Conservation (phyloP, 2,329 filamentous ascomycete species). For the Ophiocordyceps camponoti-saundersi region DNA sequence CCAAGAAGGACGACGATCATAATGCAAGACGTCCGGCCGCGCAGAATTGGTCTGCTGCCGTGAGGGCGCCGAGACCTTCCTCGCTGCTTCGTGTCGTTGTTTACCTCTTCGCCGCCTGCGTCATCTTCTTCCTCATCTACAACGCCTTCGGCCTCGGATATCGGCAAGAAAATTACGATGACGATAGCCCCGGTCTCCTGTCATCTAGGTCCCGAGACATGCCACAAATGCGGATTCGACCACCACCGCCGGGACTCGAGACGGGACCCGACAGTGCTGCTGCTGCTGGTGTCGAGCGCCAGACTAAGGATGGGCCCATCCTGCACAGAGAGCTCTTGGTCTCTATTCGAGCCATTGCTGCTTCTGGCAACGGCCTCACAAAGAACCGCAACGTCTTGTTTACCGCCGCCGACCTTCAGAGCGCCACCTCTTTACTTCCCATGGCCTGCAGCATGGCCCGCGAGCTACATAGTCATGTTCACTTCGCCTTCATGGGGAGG, state of each 20-base stretch:
- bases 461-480: conserved; percentile 54
- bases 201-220: not conserved
- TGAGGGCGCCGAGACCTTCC: conserved; percentile 31
- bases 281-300: not conserved
- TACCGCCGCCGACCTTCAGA: conserved; percentile 56
- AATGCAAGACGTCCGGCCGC: conserved; percentile 1
- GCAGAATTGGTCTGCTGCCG: conserved; percentile 20
- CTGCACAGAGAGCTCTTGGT: conserved; percentile 47
- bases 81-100: conserved; percentile 33
- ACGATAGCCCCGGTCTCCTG: not conserved
- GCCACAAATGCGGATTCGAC: not conserved
- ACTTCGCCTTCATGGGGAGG: conserved; percentile 64
- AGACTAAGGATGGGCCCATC: conserved; percentile 39
- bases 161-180: not conserved
- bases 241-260: not conserved
- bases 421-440: conserved; percentile 55
- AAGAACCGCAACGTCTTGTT: conserved; percentile 63
- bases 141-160: conserved; percentile 10
- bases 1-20: conserved; percentile 44
- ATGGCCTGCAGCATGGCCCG: conserved; percentile 75
- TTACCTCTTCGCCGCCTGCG: conserved; percentile 25
- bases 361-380: conserved; percentile 30
- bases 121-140: conserved; percentile 33
- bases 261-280: too few species aligned
- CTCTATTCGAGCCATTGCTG: conserved; percentile 42